Percentiles rank a stretch among this genome's conserved stretches.
These are phyloP conservation scores for Rubia yunnanensis DNA, from an alignment of 257 asterid genomes.

Conservation along the genomic window DNA sequence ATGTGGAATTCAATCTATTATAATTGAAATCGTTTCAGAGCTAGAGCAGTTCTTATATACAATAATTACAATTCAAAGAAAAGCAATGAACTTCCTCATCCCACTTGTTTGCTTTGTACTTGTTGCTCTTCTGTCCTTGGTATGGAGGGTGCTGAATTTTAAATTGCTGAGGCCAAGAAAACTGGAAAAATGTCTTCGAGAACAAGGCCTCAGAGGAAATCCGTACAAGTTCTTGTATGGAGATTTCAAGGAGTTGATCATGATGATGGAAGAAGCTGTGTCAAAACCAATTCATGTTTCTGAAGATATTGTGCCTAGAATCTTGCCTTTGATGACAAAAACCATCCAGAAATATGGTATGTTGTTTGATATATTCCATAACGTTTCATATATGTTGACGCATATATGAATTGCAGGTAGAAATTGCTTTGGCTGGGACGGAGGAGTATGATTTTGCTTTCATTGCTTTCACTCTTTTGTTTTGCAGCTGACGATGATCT, in stretches of 20 bases:
- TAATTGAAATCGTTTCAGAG: too few relatives aligned
- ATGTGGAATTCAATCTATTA: too few relatives aligned
- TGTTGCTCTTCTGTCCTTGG: background rate
- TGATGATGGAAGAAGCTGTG: background rate
- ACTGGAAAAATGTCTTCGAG: constrained; percentile 3
- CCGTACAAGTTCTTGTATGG: background rate
- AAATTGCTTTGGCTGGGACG: background rate
- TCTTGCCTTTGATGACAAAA: constrained; percentile 8
- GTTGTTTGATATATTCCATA: background rate
- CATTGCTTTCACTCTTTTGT: background rate
- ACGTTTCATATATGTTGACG: background rate
- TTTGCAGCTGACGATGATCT: constrained; percentile 13
- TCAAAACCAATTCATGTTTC: constrained; percentile 8
- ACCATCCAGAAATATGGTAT: constrained; percentile 24
- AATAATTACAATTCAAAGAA: too few relatives aligned
- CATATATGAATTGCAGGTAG: background rate
- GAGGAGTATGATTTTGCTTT: background rate
- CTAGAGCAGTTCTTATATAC: too few relatives aligned
- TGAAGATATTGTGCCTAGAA: constrained; percentile 10
- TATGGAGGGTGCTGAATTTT: constrained; percentile 7
- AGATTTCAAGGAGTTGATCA: background rate
- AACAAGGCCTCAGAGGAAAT: constrained; percentile 7
- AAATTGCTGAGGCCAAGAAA: constrained; percentile 4
- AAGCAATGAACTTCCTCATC: background rate
- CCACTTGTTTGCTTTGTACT: background rate